Conservation (phyloP, 768 basidiomycete species). For the Suillus variegatus region DNA sequence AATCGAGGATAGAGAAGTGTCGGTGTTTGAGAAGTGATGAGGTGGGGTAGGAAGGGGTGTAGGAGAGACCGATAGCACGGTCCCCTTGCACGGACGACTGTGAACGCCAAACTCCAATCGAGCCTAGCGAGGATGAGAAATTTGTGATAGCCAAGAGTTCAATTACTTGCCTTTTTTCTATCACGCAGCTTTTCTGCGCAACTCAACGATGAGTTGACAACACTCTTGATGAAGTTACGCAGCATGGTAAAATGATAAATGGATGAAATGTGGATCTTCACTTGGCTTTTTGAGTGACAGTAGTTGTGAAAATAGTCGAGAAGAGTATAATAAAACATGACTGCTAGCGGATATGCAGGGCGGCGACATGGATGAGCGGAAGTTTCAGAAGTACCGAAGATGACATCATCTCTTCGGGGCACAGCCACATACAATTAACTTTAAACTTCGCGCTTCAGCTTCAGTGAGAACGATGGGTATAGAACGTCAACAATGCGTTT, state of each 20-base stretch:
- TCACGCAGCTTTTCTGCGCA: not conserved
- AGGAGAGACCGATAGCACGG: not conserved
- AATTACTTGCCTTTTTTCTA: not conserved
- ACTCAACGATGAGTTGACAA: not conserved
- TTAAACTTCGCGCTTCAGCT: too few relatives aligned
- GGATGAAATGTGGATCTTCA: not conserved
- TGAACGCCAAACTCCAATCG: not conserved
- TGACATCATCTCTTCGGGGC: not conserved
- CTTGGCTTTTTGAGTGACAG: not conserved
- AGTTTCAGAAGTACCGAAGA: not conserved
- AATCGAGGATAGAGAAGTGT: not conserved
- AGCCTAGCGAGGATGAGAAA: not conserved
- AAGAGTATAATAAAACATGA: not conserved
- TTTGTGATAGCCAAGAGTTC: not conserved
- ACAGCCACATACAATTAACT: not conserved
- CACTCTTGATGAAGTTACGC: not conserved
- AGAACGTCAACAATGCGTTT: too few relatives aligned
- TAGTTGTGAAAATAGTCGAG: not conserved
- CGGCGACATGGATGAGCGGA: not conserved
- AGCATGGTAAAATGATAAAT: not conserved
- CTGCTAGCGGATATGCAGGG: not conserved
- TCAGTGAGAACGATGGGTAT: too few relatives aligned
- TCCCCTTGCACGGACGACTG: not conserved
- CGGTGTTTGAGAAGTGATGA: not conserved
- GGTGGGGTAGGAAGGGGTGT: not conserved